Evolutionary conservation across 2,329 filamentous ascomycete species (phyloP), one percentile per base, ranked within the genome.

Genomic region (Ceratocystis albifundus): DNA sequence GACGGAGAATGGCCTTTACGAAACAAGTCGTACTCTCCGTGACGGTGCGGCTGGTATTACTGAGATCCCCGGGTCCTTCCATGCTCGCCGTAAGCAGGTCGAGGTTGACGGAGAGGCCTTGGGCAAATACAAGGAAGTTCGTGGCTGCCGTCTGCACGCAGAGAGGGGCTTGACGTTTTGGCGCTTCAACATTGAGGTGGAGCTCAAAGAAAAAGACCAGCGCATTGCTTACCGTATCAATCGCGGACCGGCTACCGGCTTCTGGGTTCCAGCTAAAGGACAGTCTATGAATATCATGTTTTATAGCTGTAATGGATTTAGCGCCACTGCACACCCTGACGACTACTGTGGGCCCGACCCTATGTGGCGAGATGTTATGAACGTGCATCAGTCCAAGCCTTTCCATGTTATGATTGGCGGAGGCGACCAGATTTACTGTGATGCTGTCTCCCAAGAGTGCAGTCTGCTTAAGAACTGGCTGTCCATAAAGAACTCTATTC

Each of bases 251-350:
- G 85, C 90, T 1, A 86, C 89, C 64, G 90, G 88, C 1, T 99
- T 99, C 74, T 99, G 94, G 93, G 90, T 99, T 0, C 94, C 95
- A 4, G 88, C 88, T 41, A 83, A 81, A 62, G 88, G 85, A 17
- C 82, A 96, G 74, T 84, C 88, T 1, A 99, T 99, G 94, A 96
- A 97, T 77, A 89, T 96, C 74, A 96, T 97, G 91, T 99, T 96
- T 77, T 84, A 97, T 77, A 96, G 89, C 74, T 96, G 94, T 78
- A 99, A 99, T 74, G 94, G 95, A 1, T 99, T 99, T 78, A 93
- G 90, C 71, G 75, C 88, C 64, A 88, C 84, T 66, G 88, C 89
- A 28, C 86, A 96, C 69, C 78, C 90, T 0, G 82, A 95, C 73
- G 81, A 86, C 59, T 88, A 96, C 74, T 94, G 88, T 72, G 94